These are phyloP conservation scores for Candida pseudofarinosa DNA, from an alignment of 805 yeast genomes.

Conservation along the genomic window DNA sequence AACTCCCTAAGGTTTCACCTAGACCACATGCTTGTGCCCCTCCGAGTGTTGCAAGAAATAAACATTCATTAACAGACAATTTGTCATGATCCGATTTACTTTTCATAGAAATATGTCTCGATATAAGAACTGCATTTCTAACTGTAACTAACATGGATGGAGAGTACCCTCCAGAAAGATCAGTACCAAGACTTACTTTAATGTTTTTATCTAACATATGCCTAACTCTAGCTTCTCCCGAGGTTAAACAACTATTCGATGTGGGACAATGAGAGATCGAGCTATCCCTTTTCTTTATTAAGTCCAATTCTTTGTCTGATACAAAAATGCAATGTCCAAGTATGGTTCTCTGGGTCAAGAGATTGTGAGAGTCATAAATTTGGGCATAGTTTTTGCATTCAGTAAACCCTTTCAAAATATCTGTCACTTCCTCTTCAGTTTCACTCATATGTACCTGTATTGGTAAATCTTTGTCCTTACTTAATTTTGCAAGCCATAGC, in stretches of 20 bases:
- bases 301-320: slow-evolving; percentile 56
- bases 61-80: slow-evolving; percentile 58
- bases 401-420: too few relatives aligned
- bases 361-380: too few relatives aligned
- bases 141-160: slow-evolving; percentile 63
- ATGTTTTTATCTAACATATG: slow-evolving; percentile 50
- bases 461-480: too few relatives aligned
- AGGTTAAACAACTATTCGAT: slow-evolving; percentile 72
- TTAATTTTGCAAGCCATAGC: too few relatives aligned
- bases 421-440: too few relatives aligned
- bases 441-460: too few relatives aligned
- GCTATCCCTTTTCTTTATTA: slow-evolving; percentile 46
- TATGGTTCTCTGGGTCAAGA: too few relatives aligned
- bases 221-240: slow-evolving; percentile 83
- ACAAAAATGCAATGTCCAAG: too few relatives aligned
- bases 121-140: slow-evolving; percentile 66
- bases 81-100: slow-evolving; percentile 39
- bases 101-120: slow-evolving; percentile 65
- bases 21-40: slow-evolving; percentile 69
- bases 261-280: slow-evolving; percentile 88
- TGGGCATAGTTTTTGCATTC: too few relatives aligned
- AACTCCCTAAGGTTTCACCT: slow-evolving; percentile 54
- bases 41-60: slow-evolving; percentile 77
- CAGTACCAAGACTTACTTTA: slow-evolving; percentile 76
- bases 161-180: slow-evolving; percentile 73